phyloP scores from a whole-genome alignment of 805 yeast genomes.

The Danielia oregonensis region DNA sequence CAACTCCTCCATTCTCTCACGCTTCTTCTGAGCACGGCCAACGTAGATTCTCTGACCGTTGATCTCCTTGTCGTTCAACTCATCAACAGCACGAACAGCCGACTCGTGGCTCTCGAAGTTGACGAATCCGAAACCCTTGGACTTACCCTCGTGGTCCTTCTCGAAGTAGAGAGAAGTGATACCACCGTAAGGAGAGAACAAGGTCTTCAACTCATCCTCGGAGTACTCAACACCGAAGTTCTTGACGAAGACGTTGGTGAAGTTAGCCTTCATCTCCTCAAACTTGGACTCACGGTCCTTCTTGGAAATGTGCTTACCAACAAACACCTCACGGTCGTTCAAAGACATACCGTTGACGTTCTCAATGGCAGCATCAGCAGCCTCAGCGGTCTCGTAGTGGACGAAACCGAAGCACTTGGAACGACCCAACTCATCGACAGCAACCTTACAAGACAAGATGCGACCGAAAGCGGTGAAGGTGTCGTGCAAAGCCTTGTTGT shows the following conservation, averaged over 20 bases:
- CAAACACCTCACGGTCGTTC: slow-evolving; percentile 93
- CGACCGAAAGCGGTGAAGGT: slow-evolving; percentile 96
- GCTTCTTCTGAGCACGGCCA: slow-evolving; percentile 98
- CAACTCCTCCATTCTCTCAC: slow-evolving; percentile 94
- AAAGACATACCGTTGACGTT: slow-evolving; percentile 97
- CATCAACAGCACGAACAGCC: slow-evolving; percentile 90
- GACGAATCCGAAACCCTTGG: slow-evolving; percentile 94
- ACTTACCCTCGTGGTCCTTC: slow-evolving; percentile 79
- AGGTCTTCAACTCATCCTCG: slow-evolving; percentile 65
- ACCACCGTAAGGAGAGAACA: slow-evolving; percentile 71
- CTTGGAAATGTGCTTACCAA: slow-evolving; percentile 89
- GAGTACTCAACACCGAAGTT: slow-evolving; percentile 72
- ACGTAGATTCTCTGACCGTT: slow-evolving; percentile 86
- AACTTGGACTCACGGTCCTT: slow-evolving; percentile 92
- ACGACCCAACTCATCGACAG: slow-evolving; percentile 85
- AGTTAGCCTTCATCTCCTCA: slow-evolving; percentile 86
- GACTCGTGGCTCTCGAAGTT: slow-evolving; percentile 84
- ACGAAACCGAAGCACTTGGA: slow-evolving; percentile 97
- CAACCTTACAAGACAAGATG: slow-evolving; percentile 95
- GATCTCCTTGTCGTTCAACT: slow-evolving; percentile 80
- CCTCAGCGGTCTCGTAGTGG: slow-evolving; percentile 89
- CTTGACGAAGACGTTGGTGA: slow-evolving; percentile 94
- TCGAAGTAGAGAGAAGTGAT: slow-evolving; percentile 82
- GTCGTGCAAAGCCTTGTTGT: slow-evolving; percentile 97
- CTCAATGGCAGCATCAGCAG: slow-evolving; percentile 93